Base-by-base conservation (phyloP, 805 yeast genomes). In the Candida koratica region DNA sequence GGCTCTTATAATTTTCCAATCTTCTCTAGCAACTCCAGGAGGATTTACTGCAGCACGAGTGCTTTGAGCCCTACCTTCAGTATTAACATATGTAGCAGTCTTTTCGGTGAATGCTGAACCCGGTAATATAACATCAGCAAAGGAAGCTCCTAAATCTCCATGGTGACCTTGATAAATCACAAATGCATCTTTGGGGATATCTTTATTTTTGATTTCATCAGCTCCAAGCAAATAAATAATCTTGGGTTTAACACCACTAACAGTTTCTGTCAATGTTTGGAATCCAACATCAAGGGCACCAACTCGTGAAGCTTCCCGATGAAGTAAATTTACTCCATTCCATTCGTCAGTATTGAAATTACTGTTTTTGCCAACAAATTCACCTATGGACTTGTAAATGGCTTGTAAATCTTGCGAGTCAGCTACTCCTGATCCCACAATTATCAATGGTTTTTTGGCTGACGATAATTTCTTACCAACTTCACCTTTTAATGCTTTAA, bases 151-250 rank as follows among this genome's bases (percentile, higher is more conserved):
- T 15, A 74, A 60, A 51, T 85, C 95, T 64, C 95, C 95, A 62
- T 85, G 95, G 62, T 86, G 95, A 38, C 95, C 95, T 65, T 85
- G 87, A 65, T 85, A 85, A 36, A 85, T 79, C 19, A 86, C 95
- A 58, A 85, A 86, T 3, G 95, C 86, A 56, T 85, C 93, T 58
- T 71, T 69, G 47, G 95, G 94, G 49, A 85, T 76, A 41, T 81
- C 82, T 41, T 71, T 63, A 42, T 79, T 75, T 42, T 71, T 64
- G 44, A 84, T 59, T 62, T 86, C 95, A 59, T 85, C 95, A 23
- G 95, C 94, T 28, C 90, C 93, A 37, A 85, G 71, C 50, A 85
- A 69, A 67, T 83, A 86, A 36, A 85, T 73, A 56, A 86, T 71
- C 66, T 85, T 86, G 39, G 95, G 84, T 49, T 64, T 62, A 33